Evolutionary conservation across 345 rosid species (phyloP).

Genomic region (Orychophragmus violaceus): DNA sequence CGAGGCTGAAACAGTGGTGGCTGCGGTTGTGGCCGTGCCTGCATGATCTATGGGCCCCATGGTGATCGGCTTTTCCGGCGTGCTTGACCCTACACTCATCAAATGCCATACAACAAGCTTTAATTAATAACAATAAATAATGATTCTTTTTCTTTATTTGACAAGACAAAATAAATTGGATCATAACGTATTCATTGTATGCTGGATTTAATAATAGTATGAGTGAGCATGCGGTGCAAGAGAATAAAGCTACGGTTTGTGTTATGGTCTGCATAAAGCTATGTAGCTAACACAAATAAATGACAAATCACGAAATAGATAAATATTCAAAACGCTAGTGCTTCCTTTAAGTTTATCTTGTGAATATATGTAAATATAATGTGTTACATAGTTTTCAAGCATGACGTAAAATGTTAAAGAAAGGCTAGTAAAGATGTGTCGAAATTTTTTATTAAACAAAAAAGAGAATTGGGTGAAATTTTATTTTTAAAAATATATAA

Average conservation of each 20-base stretch:
- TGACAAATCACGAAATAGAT: background rate
- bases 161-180: slow-evolving; percentile 17
- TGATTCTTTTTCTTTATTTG: slow-evolving; percentile 15
- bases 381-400: background rate
- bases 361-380: background rate
- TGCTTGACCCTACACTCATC: slow-evolving; percentile 39
- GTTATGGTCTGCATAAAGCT: slow-evolving; percentile 14
- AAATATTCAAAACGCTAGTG: background rate
- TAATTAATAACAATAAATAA: background rate
- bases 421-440: background rate
- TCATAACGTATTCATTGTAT: slow-evolving; percentile 18
- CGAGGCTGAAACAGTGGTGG: slow-evolving; percentile 7
- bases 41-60: slow-evolving; percentile 38
- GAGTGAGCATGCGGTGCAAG: slow-evolving; percentile 19
- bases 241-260: background rate
- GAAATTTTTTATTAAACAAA: background rate
- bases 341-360: background rate
- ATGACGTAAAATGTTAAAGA: background rate
- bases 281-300: background rate
- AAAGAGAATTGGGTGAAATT: background rate
- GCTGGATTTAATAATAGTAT: slow-evolving; percentile 7
- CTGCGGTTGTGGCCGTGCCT: background rate
- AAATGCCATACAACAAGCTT: slow-evolving; percentile 14
- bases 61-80: slow-evolving; percentile 45
- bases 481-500: background rate